Percentiles rank a stretch among this genome's conserved stretches.
These are phyloP conservation scores for Saccharomyces hybrid DNA, from an alignment of 1,139 yeast species.

Conservation along the genomic window DNA sequence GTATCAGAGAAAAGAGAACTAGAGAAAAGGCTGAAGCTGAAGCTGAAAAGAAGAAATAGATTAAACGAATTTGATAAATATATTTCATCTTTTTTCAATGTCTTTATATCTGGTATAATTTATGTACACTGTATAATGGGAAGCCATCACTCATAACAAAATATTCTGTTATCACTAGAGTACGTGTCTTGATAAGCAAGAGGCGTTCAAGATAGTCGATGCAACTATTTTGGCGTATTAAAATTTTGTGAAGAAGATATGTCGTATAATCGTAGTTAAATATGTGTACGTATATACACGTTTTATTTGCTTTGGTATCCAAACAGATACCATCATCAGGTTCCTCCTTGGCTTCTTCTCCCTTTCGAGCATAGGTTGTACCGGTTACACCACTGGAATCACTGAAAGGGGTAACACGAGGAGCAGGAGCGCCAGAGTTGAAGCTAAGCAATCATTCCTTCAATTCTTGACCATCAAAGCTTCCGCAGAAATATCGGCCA, in stretches of 20 bases:
- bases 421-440: slow-evolving; percentile 65
- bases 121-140: slow-evolving; percentile 5
- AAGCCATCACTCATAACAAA: slow-evolving; percentile 1
- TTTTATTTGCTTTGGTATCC: slow-evolving; percentile 48
- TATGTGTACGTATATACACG: background rate
- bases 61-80: background rate
- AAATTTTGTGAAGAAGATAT: background rate
- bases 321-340: slow-evolving; percentile 67
- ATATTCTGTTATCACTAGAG: background rate
- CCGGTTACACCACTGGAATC: slow-evolving; percentile 51
- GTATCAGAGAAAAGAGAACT: slow-evolving; percentile 97
- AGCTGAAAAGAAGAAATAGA: slow-evolving; percentile 95
- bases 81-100: slow-evolving; percentile 4
- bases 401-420: slow-evolving; percentile 50
- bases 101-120: slow-evolving; percentile 5
- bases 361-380: slow-evolving; percentile 50
- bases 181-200: too few species aligned
- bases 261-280: background rate
- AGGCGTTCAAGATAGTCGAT: too few species aligned
- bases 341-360: slow-evolving; percentile 36
- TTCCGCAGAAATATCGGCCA: slow-evolving; percentile 78
- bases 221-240: background rate
- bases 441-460: slow-evolving; percentile 69
- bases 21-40: slow-evolving; percentile 97
- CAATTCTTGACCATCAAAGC: slow-evolving; percentile 75